phyloP scores from a whole-genome alignment of 139 green algal genomes.

The Ettlia oleoabundans region DNA sequence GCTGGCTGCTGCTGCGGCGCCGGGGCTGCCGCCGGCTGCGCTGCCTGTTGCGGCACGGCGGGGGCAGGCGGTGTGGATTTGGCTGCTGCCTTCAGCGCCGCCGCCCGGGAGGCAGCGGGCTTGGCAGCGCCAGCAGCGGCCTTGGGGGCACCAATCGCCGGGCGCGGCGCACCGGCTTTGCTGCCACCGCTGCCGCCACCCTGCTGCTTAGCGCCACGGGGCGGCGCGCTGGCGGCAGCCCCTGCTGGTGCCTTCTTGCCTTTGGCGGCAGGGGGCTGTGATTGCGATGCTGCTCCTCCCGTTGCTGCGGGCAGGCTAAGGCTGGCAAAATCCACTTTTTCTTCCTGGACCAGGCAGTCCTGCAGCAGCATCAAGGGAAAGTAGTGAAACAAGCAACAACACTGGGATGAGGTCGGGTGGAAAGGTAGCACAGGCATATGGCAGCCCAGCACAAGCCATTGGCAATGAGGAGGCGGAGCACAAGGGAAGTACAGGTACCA shows the following conservation, averaged over 20 bases:
- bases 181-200: background rate
- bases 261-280: too few species aligned
- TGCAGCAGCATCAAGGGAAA: background rate
- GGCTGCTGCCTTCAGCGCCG: background rate
- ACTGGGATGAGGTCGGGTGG: too few species aligned
- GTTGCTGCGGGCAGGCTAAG: background rate
- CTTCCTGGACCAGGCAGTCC: conserved; percentile 4
- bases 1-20: background rate
- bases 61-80: background rate
- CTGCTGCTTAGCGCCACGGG: background rate
- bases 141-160: background rate
- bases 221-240: background rate
- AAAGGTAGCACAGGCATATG: too few species aligned
- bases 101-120: background rate
- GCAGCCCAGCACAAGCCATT: too few species aligned
- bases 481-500: too few species aligned
- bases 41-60: background rate
- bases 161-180: conserved; percentile 1
- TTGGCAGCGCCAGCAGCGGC: background rate
- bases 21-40: background rate
- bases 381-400: background rate
- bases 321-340: background rate
- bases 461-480: too few species aligned
- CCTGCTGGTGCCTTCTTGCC: background rate
- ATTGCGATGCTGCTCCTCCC: background rate